phyloP scores from a whole-genome alignment of 306 rosid species.

The Pueraria montana region DNA sequence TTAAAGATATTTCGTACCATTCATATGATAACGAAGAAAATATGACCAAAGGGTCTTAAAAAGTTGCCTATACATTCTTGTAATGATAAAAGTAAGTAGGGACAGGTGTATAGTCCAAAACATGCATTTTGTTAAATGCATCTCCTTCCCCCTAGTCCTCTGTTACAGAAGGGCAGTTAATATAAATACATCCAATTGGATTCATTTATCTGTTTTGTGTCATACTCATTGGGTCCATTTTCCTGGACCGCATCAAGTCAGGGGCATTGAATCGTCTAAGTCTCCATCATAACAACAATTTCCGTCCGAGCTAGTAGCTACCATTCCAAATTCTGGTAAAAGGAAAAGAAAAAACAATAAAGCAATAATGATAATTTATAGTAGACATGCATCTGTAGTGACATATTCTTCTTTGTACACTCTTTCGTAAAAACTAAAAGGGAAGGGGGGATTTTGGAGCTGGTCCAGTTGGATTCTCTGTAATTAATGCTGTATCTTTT shows the following conservation, averaged over 20 bases:
- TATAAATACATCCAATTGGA: constrained; percentile 38
- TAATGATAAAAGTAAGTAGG: constrained; percentile 40
- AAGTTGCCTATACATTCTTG: constrained; percentile 39
- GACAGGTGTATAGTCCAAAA: constrained; percentile 42
- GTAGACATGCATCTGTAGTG: neutral
- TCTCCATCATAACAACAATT: constrained; percentile 44
- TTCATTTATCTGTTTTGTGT: constrained; percentile 57
- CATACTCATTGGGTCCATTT: constrained; percentile 50
- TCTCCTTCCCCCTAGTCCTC: constrained; percentile 13
- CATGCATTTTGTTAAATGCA: constrained; percentile 55
- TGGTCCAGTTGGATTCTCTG: constrained; percentile 10
- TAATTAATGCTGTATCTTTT: neutral
- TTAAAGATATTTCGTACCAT: too few species aligned
- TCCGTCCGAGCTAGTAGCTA: neutral
- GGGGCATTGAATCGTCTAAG: constrained; percentile 47
- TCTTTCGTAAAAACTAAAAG: constrained; percentile 6
- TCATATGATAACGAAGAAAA: too few species aligned
- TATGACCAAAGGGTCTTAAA: too few species aligned
- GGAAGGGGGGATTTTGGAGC: neutral
- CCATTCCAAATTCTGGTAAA: constrained; percentile 20
- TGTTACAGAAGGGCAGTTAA: constrained; percentile 38
- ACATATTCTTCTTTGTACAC: neutral
- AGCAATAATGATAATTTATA: neutral
- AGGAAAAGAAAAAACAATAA: neutral
- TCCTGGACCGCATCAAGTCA: constrained; percentile 10